Base-by-base conservation (phyloP, 148 eudicot species). In the Camellia lanceoleosa region DNA sequence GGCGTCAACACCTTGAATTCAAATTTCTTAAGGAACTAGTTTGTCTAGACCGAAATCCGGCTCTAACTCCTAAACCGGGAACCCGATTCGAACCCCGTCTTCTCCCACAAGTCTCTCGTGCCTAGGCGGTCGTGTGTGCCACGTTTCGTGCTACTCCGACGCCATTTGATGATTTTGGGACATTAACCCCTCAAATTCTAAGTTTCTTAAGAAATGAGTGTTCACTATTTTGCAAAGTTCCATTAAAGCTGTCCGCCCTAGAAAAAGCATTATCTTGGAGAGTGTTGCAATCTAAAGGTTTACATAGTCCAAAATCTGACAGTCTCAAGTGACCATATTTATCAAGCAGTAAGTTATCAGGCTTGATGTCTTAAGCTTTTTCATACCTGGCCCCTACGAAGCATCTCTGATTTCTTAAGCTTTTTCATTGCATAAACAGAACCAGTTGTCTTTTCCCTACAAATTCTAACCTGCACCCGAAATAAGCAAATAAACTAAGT, bases 311-410 rank as follows among this genome's bases (percentile, higher is more conserved):
- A 89, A 95, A 95, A 85, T 93, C 97, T 56, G 99, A 95, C 43
- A 95, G 83, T 85, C 93, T 87, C 77, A 95, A 81, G 84, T 95
- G 99, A 69, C 99, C 99, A 82, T 80, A 83, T 90, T 78, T 92
- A 92, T 95, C 97, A 84, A 95, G 99, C 73, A 95, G 89, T 89
- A 95, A 87, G 91, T 95, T 95, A 79, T 95, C 99, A 51, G 99
- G 99, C 86, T 96, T 96, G 70, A 93, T 96, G 80, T 96, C 99
- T 88, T 15, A 85, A 78, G 82, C 78, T 72, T 68, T 70, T 77
- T 79, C 69, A 75, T 84, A 91, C 98, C 94, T 95, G 98, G 76
- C 98, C 98, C 84, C 98, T 85, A 56, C 97, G 93, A 86, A 95
- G 97, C 98, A 95, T 95, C 87, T 95, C 98, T 14, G 97, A 95